These are phyloP conservation scores for Thelonectria rubi DNA, from an alignment of 2,329 filamentous ascomycete genomes.

Conservation along the genomic window DNA sequence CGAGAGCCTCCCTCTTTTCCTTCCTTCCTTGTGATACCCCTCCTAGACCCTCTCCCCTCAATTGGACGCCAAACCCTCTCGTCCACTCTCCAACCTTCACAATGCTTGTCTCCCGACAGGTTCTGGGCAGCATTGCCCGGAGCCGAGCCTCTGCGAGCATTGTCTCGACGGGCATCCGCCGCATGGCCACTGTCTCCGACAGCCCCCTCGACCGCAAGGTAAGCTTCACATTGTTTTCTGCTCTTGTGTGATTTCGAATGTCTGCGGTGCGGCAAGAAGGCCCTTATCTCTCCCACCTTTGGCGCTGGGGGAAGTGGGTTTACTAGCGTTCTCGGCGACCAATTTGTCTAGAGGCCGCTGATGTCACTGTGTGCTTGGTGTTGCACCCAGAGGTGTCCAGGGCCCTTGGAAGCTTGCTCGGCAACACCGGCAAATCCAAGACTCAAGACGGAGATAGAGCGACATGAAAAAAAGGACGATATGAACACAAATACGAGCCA, in stretches of 20 bases:
- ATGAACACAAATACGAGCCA: background rate
- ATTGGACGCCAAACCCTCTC: conserved; percentile 31
- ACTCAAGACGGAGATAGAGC: background rate
- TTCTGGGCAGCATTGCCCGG: conserved; percentile 72
- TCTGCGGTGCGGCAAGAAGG: background rate
- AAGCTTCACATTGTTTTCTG: conserved; percentile 37
- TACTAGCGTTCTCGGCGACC: background rate
- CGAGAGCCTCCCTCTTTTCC: conserved; percentile 38
- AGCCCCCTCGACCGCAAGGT: conserved; percentile 91
- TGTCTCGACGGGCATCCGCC: conserved; percentile 67
- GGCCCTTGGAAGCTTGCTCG: background rate
- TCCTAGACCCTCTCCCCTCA: conserved; percentile 40
- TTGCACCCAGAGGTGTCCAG: background rate
- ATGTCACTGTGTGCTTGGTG: conserved; percentile 9
- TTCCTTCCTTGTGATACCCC: conserved; percentile 37
- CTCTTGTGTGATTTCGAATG: background rate
- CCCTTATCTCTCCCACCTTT: background rate
- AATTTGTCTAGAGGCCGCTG: background rate
- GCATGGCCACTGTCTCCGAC: conserved; percentile 87
- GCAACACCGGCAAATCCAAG: background rate
- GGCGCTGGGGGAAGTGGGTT: background rate
- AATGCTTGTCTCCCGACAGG: conserved; percentile 78
- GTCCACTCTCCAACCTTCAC: conserved; percentile 44
- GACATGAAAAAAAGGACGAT: background rate
- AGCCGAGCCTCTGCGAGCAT: conserved; percentile 63